Evolutionary conservation across 2,329 filamentous ascomycete species (phyloP), one percentile per base, ranked within the genome.

Genomic region (Aspergillus fumigatus): DNA sequence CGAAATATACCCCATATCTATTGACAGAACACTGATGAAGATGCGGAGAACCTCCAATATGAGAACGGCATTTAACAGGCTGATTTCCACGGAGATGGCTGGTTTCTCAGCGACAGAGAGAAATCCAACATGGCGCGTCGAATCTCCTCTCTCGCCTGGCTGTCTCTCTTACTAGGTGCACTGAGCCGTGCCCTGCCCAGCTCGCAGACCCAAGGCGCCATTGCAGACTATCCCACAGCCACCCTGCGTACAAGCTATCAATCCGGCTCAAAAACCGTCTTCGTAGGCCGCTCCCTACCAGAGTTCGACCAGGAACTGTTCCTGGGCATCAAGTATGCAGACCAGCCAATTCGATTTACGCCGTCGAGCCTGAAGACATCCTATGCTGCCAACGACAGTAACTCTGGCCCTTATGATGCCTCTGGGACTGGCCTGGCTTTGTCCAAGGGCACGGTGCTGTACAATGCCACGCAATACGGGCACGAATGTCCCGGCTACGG

Each of bases 401-500:
- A 68, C 27, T 62, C 59, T 0, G 62, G 62, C 3, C 7, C 41
- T 10, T 60, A 59, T 11, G 27, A 57, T n/a, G 38, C 54, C 3
- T 48, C 59, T 7, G 23, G 40, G 4, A 3, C 32, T 47, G 35
- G 9, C 6, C 53, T 9, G 25, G 43, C 8, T 25, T 55, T 3
- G 40, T 19, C 56, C 1, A 32, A 38, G 2, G 21, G 45, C 5
- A 43, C 52, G 4, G 51, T 64, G 4, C 57, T 62, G 14, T 70
- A 70, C 57, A 69, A 70, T 52, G 67, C 67, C 1, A 68, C 67
- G 1, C 49, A 63, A n/a, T 70, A 70, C 50, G 67, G 67, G 11
- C 56, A 65, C 26, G 67, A 70, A n/a, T 69, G 68, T 52, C 68
- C 68, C 10, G 67, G 63, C 2, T 70, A 70, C 51, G 68, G 68